Evolutionary conservation across 2,329 filamentous ascomycete genomes (phyloP).

Genomic region (Fonsecaea multimorphosa): DNA sequence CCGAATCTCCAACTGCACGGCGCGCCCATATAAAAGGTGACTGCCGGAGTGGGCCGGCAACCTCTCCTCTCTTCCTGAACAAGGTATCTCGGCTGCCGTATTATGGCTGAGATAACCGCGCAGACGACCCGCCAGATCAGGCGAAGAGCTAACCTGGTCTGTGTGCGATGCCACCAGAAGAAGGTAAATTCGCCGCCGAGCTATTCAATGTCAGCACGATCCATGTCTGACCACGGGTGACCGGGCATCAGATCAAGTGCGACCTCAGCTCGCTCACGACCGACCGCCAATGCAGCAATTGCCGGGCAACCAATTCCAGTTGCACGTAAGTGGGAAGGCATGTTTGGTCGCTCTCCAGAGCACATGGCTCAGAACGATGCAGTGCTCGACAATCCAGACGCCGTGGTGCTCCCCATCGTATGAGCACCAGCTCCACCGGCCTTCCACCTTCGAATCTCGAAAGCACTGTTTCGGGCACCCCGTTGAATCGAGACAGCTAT

Average conservation of each 20-base stretch:
- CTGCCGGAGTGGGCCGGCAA: neutral
- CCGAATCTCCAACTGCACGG: no score
- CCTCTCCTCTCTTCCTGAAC: neutral
- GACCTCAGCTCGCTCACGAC: neutral
- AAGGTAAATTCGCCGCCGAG: neutral
- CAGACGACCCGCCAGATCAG: neutral
- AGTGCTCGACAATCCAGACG: neutral
- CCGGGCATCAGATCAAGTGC: neutral
- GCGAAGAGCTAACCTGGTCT: neutral
- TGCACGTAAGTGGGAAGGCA: neutral
- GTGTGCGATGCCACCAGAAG: neutral
- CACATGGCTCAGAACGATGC: neutral
- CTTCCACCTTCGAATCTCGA: neutral
- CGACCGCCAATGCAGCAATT: neutral
- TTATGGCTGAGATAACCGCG: slow-evolving; percentile 1
- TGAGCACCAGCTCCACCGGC: neutral
- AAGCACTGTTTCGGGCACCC: neutral
- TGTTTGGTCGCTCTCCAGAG: neutral
- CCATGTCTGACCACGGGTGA: neutral
- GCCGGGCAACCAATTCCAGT: neutral
- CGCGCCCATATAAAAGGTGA: neutral
- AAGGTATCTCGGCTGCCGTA: neutral
- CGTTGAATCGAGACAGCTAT: neutral
- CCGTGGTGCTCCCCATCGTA: neutral
- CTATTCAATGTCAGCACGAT: neutral